Evolutionary conservation across 179 eudicot species (phyloP), one percentile per base, ranked within the genome.

Genomic region (Gypsophila paniculata): DNA sequence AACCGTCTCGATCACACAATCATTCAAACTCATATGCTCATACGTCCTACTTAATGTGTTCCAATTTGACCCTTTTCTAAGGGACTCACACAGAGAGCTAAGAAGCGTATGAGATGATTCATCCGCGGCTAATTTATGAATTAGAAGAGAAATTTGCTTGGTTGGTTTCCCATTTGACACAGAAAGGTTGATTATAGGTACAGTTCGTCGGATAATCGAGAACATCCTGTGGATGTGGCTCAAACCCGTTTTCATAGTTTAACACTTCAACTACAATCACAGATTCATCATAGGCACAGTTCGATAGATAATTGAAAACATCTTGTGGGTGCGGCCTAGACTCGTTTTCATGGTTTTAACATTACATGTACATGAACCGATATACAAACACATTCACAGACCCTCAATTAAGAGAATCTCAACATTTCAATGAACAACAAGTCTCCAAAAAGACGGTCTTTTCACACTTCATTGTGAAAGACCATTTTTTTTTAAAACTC

Each of bases 1-100:
- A 19, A 91, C 89, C 48, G 72, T 80, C 51, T 80, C 68, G 42
- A 85, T 74, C 0, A 86, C 51, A 29, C 80, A 25, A 70, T 79
- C 77, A 65, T 65, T 82, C 44, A 91, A 65, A 25, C 57, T 60
- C 21, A 79, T 26, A 0, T 80, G 76, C 44, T 61, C 74, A 72
- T 85, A 86, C 39, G 76, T 83, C 68, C 73, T 71, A 55, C 81
- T 79, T 48, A 91, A 75, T 13, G 75, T 42, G 17, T 83, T 86
- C 96, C 96, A 93, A 46, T 78, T 85, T 38, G 76, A 71, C 69
- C 90, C 89, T 81, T 85, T 81, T 49, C 88, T 79, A 6, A 91
- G 63, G 1, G 91, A 86, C n/a, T 82, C 79, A 29, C 89, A 83
- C 0, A 89, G 61, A 39, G 91, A 74, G 60, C 64, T 72, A 38